phyloP scores from a whole-genome alignment of 2,329 filamentous ascomycete species.

The Cordyceps javanica region DNA sequence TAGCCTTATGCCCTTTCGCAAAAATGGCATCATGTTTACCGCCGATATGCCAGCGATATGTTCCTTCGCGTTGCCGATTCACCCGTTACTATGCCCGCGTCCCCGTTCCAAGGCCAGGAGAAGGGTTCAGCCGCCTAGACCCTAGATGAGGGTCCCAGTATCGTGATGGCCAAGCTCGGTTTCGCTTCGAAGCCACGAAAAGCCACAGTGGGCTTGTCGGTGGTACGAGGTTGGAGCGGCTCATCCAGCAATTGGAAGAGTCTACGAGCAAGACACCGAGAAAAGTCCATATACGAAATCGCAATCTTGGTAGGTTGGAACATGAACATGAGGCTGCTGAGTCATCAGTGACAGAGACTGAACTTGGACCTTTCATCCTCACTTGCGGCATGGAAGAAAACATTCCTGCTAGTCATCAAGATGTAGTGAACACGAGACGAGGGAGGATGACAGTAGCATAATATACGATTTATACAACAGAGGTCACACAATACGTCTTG shows the following conservation, averaged over 20 bases:
- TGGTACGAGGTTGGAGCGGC: not conserved
- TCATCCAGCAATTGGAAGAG: not conserved
- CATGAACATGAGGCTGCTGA: not conserved
- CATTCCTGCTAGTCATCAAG: no score
- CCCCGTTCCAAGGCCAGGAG: not conserved
- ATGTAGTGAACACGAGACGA: no score
- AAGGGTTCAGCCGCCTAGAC: not conserved
- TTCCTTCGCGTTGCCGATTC: conserved; percentile 8
- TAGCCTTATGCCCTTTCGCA: not conserved
- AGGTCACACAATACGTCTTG: no score
- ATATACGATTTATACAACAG: no score
- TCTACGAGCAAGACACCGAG: not conserved
- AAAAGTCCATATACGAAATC: not conserved
- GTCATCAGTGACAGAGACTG: not conserved
- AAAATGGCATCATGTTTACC: not conserved
- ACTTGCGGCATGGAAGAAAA: not conserved
- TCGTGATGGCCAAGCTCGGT: not conserved
- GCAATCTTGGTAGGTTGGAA: not conserved
- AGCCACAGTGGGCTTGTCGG: conserved; percentile 1
- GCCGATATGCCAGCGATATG: not conserved
- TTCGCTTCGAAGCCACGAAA: not conserved
- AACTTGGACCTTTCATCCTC: conserved; percentile 9
- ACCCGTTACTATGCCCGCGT: conserved; percentile 4
- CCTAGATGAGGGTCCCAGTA: not conserved
- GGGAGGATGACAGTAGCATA: no score